Base-by-base conservation (phyloP, 2,329 filamentous ascomycete genomes). In the Penicillium aurantiogriseum region DNA sequence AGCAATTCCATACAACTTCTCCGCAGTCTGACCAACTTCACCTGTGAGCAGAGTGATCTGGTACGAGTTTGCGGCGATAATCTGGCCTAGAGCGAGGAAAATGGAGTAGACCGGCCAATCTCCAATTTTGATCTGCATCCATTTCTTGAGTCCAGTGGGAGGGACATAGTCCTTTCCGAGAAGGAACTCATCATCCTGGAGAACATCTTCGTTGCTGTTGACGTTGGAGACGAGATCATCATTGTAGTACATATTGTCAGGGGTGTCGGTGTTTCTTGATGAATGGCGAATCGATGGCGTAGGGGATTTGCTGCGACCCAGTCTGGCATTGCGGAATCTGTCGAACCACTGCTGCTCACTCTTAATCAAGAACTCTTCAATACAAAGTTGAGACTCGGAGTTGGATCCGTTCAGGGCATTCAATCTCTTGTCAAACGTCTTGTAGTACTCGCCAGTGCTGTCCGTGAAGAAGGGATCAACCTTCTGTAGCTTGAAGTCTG, bases 41-140 rank as follows among this genome's bases (percentile, higher is more conserved):
- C 86, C 86, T 0, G 84, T 85, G n/a, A 88, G 77, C n/a, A 88
- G 77, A 0, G 85, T 87, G 67, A 88, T 85, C 67, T 88, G 86
- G 74, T 88, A 87, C 0, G 84, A 87, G 70, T 87, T 87, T 56
- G 84, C 83, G 1, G 85, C 83, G 47, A 88, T 82, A 61, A 88
- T 83, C 65, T 88, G 85, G 33, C 83, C 83, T 42, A 86, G 75
- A 7, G 83, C 84, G 23, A 88, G 79, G 48, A 87, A 76, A 62
- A 87, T 79, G 3, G 83, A 81, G 68, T 88, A 88, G n/a, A 87
- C 66, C 0, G 85, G 85, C 85, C 85, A 87, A 64, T 86, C 83
- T 23, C 82, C 82, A 51, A 86, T 70, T 50, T 83, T 82, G 58
- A 80, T 74, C 58, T 82, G 78, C 72, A 87, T 79, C 63, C 80